Evolutionary conservation across 2,329 filamentous ascomycete genomes (phyloP).

Genomic region (Exophiala spinifera): DNA sequence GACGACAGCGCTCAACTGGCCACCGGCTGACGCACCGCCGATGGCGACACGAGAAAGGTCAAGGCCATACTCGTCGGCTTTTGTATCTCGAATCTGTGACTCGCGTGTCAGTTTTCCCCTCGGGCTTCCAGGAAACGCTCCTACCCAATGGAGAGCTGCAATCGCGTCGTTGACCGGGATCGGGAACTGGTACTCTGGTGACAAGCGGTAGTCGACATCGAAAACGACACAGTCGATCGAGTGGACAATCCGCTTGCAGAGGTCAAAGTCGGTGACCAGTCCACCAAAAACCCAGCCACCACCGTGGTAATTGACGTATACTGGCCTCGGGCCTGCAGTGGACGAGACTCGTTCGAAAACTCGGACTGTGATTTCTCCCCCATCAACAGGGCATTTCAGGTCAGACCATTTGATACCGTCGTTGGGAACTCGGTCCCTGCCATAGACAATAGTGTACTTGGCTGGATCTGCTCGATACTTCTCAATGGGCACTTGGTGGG

Average conservation of each 20-base stretch:
- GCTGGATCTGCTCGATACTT: slow-evolving; percentile 39
- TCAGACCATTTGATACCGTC: slow-evolving; percentile 41
- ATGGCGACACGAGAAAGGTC: slow-evolving; percentile 37
- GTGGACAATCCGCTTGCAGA: slow-evolving; percentile 42
- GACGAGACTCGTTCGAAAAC: slow-evolving; percentile 39
- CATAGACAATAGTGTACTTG: slow-evolving; percentile 40
- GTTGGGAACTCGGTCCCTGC: slow-evolving; percentile 35
- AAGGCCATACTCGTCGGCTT: slow-evolving; percentile 32
- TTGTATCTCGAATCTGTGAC: not conserved
- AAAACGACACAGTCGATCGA: slow-evolving; percentile 42
- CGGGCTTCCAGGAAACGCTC: no score
- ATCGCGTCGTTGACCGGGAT: slow-evolving; percentile 41
- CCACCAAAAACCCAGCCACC: slow-evolving; percentile 46
- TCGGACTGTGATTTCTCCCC: slow-evolving; percentile 40
- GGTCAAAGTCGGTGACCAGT: slow-evolving; percentile 38
- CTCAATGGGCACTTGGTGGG: slow-evolving; percentile 42
- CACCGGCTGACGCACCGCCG: slow-evolving; percentile 42
- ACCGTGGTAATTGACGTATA: slow-evolving; percentile 44
- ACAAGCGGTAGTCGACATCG: slow-evolving; percentile 41
- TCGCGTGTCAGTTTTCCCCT: not conserved
- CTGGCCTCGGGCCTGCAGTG: slow-evolving; percentile 34
- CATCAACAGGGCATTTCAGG: slow-evolving; percentile 40
- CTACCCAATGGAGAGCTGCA: slow-evolving; percentile 40
- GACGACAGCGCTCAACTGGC: slow-evolving; percentile 40
- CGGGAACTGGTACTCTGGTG: no score